Evolutionary conservation across 108 stramenopile species (phyloP).

Genomic region (Cyclostephanos tholiformis): DNA sequence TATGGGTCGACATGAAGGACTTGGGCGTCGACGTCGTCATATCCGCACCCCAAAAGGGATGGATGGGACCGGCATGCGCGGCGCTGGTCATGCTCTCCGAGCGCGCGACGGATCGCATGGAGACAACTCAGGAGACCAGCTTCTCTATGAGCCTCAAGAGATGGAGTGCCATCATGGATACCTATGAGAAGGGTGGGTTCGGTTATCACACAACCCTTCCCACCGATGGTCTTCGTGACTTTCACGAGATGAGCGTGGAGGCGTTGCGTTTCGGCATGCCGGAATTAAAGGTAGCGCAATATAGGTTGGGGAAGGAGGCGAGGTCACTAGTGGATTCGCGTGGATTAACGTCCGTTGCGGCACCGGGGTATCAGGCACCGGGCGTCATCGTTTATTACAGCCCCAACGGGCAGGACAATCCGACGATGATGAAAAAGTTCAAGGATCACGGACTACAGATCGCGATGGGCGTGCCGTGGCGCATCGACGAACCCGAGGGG

Average conservation of each 20-base stretch:
- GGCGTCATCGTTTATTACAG: slow-evolving; percentile 90
- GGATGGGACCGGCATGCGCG: slow-evolving; percentile 91
- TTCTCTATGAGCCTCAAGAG: slow-evolving; percentile 86
- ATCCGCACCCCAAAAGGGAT: slow-evolving; percentile 94
- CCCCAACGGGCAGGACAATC: slow-evolving; percentile 77
- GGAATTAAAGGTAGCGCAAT: slow-evolving; percentile 73
- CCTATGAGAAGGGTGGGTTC: slow-evolving; percentile 84
- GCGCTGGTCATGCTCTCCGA: slow-evolving; percentile 88
- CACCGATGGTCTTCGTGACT: slow-evolving; percentile 86
- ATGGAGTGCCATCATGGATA: slow-evolving; percentile 88
- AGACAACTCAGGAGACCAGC: slow-evolving; percentile 68
- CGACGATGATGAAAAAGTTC: slow-evolving; percentile 88
- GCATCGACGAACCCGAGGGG: slow-evolving; percentile 88
- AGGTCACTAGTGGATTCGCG: slow-evolving; percentile 66
- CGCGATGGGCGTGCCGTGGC: slow-evolving; percentile 95
- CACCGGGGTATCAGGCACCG: slow-evolving; percentile 87
- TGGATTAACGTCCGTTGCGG: slow-evolving; percentile 82
- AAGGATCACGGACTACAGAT: slow-evolving; percentile 88
- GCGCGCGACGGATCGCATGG: slow-evolving; percentile 61
- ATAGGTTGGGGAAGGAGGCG: slow-evolving; percentile 70
- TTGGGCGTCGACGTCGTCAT: slow-evolving; percentile 89
- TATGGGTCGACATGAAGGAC: slow-evolving; percentile 94
- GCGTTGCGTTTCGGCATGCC: slow-evolving; percentile 85
- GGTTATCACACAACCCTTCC: slow-evolving; percentile 95
- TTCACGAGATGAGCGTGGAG: slow-evolving; percentile 90